Conservation (phyloP, 2,329 filamentous ascomycete species). For the Xylaria arbuscula region DNA sequence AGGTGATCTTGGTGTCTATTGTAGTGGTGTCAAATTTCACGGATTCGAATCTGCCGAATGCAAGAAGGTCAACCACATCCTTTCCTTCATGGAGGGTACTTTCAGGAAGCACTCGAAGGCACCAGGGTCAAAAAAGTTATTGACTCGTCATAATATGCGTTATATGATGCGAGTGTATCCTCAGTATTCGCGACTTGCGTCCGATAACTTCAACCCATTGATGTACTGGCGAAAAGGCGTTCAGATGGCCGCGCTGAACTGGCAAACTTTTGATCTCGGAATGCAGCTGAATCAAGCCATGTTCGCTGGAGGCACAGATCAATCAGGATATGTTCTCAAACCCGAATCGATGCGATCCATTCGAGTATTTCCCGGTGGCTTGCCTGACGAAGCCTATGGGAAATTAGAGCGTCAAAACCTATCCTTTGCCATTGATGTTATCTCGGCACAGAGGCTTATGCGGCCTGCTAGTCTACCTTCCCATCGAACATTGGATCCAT, state of each 20-base stretch:
- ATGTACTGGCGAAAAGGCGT: conserved; percentile 95
- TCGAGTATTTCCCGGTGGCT: conserved; percentile 65
- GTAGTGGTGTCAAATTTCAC: conserved; percentile 80
- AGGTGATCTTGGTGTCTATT: conserved; percentile 85
- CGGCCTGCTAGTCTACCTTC: conserved; percentile 78
- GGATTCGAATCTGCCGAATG: conserved; percentile 83
- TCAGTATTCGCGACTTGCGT: conserved; percentile 81
- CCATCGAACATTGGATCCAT: conserved; percentile 85
- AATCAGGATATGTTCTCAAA: conserved; percentile 93
- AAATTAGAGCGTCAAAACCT: conserved; percentile 85
- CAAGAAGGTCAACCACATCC: conserved; percentile 91
- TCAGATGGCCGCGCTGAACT: conserved; percentile 97
- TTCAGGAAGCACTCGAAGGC: conserved; percentile 85
- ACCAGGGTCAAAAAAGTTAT: conserved; percentile 77
- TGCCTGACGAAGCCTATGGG: conserved; percentile 64
- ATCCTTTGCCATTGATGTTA: conserved; percentile 85
- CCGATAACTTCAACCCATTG: conserved; percentile 94
- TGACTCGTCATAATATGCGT: conserved; percentile 90
- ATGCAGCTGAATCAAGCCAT: conserved; percentile 98
- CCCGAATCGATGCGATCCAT: conserved; percentile 84
- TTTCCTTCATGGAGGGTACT: conserved; percentile 91
- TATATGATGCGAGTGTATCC: conserved; percentile 96
- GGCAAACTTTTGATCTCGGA: conserved; percentile 96
- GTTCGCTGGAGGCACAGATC: conserved; percentile 90
- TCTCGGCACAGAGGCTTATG: conserved; percentile 95